Percentiles rank a stretch among this genome's conserved stretches.
Evolutionary conservation across 371 early-diverging fungal genomes (phyloP).

Genomic region (Syncephalastrum sp.): DNA sequence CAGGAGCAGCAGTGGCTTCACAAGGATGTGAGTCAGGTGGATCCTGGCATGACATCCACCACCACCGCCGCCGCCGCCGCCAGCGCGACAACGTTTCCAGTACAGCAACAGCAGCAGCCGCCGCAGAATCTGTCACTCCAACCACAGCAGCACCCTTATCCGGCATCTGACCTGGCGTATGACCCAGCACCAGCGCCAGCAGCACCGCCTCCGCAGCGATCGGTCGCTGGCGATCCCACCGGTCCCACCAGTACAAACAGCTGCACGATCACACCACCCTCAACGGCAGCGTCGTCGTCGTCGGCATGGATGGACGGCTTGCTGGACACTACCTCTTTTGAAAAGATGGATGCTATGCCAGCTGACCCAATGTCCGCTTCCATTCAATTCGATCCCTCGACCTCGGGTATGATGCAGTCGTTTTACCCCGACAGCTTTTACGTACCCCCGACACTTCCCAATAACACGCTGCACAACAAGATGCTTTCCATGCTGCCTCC

Average conservation of each 20-base stretch:
- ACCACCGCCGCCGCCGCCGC: no score
- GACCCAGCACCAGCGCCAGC: constrained; percentile 1
- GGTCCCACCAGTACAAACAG: no score
- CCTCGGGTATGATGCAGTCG: background rate
- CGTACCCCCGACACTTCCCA: constrained; percentile 13
- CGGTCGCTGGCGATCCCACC: no score
- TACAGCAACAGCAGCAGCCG: background rate
- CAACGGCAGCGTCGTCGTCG: background rate
- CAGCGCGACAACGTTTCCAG: no score
- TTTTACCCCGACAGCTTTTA: background rate
- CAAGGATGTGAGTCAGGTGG: constrained; percentile 7
- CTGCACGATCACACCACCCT: background rate
- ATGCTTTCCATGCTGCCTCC: constrained; percentile 30
- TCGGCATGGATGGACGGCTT: background rate
- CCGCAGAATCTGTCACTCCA: constrained; percentile 17
- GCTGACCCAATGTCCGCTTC: background rate
- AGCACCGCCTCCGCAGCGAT: background rate
- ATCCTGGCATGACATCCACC: no score
- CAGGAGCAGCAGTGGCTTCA: constrained; percentile 15
- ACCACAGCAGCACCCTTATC: constrained; percentile 16
- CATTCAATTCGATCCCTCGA: background rate
- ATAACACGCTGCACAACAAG: constrained; percentile 29
- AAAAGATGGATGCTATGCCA: background rate
- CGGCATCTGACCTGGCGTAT: background rate
- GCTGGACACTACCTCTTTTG: background rate